phyloP scores from a whole-genome alignment of 2,329 filamentous ascomycete genomes.

The Fusarium sp. region DNA sequence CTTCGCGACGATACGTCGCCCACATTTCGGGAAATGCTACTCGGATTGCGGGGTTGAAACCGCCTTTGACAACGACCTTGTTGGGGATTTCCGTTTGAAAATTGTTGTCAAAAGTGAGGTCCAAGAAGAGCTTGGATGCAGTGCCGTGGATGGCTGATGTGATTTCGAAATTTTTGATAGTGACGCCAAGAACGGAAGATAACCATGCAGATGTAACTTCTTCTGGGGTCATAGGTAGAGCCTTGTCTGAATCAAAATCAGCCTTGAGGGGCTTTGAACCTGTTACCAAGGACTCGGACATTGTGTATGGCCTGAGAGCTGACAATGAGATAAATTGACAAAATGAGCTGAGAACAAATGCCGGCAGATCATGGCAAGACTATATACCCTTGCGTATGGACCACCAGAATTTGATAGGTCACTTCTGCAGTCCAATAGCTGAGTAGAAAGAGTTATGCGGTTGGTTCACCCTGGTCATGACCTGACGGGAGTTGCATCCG shows the following conservation, averaged over 20 bases:
- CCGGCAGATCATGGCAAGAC: background rate
- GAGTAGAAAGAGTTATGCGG: background rate
- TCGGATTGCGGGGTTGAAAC: background rate
- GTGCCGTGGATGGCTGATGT: slow-evolving; percentile 2
- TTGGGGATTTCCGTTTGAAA: background rate
- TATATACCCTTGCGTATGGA: slow-evolving; percentile 1
- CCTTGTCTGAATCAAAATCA: background rate
- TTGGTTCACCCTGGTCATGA: background rate
- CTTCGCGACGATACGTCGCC: background rate
- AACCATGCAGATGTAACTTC: slow-evolving; percentile 4
- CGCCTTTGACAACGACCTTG: background rate
- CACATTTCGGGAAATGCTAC: slow-evolving; percentile 4
- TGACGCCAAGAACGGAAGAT: background rate
- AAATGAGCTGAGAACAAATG: background rate
- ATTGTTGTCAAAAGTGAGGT: background rate
- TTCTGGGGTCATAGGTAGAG: background rate
- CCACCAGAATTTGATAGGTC: too few species aligned
- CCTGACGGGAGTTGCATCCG: background rate
- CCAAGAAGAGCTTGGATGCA: slow-evolving; percentile 2
- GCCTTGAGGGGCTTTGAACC: background rate
- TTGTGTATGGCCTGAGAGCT: background rate
- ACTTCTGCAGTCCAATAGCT: background rate
- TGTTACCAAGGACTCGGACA: background rate
- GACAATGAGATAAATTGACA: background rate
- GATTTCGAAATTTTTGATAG: background rate